Conservation (phyloP, 768 basidiomycete species). For the Kondoa malvinella region DNA sequence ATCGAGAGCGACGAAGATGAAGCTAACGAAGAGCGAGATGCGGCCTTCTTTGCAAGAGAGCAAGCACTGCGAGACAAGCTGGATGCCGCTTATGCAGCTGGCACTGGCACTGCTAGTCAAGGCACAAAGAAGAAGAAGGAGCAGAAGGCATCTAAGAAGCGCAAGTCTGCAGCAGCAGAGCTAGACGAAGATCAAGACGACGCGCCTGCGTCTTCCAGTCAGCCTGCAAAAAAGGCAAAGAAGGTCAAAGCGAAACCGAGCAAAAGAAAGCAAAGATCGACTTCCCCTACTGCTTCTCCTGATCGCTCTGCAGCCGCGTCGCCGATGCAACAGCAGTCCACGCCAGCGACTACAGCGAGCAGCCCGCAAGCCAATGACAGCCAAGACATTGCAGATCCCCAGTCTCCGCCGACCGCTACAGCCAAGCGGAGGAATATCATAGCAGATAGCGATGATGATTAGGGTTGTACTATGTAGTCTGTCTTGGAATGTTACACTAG, state of each 20-base stretch:
- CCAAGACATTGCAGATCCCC: background rate
- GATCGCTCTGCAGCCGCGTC: background rate
- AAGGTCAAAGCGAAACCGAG: background rate
- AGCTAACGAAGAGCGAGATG: conserved; percentile 17
- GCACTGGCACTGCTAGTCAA: background rate
- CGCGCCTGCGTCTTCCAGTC: background rate
- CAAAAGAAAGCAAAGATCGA: background rate
- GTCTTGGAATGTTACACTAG: too few relatives aligned
- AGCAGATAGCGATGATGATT: background rate
- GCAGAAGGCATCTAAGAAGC: background rate
- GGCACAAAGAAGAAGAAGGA: background rate
- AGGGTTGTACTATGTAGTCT: too few relatives aligned
- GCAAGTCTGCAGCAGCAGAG: background rate
- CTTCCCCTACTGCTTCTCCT: background rate
- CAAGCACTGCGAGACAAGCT: background rate
- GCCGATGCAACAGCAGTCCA: background rate
- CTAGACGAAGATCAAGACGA: background rate
- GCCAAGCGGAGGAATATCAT: background rate
- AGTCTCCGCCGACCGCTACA: background rate
- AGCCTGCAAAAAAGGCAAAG: background rate
- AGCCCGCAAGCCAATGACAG: background rate
- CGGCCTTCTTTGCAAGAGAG: conserved; percentile 19
- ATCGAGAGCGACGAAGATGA: conserved; percentile 24
- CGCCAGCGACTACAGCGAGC: background rate
- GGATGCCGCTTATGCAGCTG: background rate